Evolutionary conservation across 208 protist species (phyloP).

Genomic region (Strigomonas galati): DNA sequence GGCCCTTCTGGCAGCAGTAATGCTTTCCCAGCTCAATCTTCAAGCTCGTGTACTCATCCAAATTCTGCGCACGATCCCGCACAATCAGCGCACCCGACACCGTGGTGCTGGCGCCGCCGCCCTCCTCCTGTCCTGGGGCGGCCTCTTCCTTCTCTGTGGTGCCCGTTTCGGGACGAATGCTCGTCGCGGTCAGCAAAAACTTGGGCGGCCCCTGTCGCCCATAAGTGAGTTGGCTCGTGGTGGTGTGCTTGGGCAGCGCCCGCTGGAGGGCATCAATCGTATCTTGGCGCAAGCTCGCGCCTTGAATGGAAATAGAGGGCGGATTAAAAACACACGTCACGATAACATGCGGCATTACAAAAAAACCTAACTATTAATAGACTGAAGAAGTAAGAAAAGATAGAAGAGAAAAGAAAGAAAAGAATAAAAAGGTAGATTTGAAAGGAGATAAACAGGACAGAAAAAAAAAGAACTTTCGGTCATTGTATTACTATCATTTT

Average conservation of each 20-base stretch:
- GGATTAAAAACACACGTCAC: slow-evolving; percentile 84
- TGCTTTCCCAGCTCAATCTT: slow-evolving; percentile 67
- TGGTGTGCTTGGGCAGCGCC: slow-evolving; percentile 59
- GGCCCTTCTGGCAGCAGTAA: slow-evolving; percentile 75
- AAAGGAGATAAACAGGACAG: not conserved
- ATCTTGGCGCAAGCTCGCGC: slow-evolving; percentile 70
- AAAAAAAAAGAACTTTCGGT: not conserved
- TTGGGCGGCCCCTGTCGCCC: slow-evolving; percentile 31
- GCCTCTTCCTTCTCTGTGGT: not conserved
- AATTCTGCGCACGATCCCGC: slow-evolving; percentile 14
- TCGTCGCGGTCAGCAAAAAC: slow-evolving; percentile 35
- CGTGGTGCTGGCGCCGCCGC: not conserved
- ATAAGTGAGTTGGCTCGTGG: slow-evolving; percentile 27
- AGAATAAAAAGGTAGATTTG: not conserved
- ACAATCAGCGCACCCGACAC: not conserved
- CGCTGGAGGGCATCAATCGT: slow-evolving; percentile 70
- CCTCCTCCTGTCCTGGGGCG: not conserved
- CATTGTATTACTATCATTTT: not conserved
- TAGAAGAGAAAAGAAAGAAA: slow-evolving; percentile 6
- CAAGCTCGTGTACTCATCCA: slow-evolving; percentile 49
- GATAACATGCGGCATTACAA: slow-evolving; percentile 77
- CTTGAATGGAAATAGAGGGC: slow-evolving; percentile 57
- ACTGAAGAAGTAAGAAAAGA: not conserved
- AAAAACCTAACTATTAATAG: no score
- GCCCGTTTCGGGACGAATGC: not conserved